Percentiles rank a stretch among this genome's conserved stretches.
These are phyloP conservation scores for Kurtzmaniella cleridarum DNA, from an alignment of 805 yeast genomes.

Conservation along the genomic window DNA sequence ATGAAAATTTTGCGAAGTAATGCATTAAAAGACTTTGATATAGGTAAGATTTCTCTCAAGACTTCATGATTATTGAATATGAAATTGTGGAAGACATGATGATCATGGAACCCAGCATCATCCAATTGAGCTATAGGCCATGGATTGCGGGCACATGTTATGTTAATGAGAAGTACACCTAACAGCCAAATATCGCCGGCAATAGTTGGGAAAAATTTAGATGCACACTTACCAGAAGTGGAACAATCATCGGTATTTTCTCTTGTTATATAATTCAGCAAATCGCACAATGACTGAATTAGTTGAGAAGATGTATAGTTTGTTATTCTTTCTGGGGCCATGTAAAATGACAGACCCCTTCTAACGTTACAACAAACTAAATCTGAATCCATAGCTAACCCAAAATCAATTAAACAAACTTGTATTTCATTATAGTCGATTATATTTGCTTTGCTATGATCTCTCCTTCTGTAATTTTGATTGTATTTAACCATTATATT, in stretches of 20 bases:
- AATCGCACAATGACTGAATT: slow-evolving; percentile 23
- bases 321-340: slow-evolving; percentile 84
- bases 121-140: slow-evolving; percentile 74
- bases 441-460: slow-evolving; percentile 8
- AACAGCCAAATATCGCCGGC: slow-evolving; percentile 82
- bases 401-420: slow-evolving; percentile 79
- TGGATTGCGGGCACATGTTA: slow-evolving; percentile 81
- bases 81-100: slow-evolving; percentile 57
- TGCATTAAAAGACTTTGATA: slow-evolving; percentile 55
- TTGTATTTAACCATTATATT: slow-evolving; percentile 34
- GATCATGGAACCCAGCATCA: slow-evolving; percentile 38
- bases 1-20: slow-evolving; percentile 43
- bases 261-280: slow-evolving; percentile 19
- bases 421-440: slow-evolving; percentile 45
- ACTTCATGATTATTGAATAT: slow-evolving; percentile 46
- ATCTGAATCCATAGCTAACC: slow-evolving; percentile 65
- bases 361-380: slow-evolving; percentile 64
- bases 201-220: slow-evolving; percentile 53
- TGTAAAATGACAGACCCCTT: slow-evolving; percentile 83
- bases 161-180: slow-evolving; percentile 73
- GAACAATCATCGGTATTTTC: slow-evolving; percentile 11
- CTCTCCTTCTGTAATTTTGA: slow-evolving; percentile 17
- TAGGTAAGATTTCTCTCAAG: slow-evolving; percentile 64
- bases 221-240: slow-evolving; percentile 12
- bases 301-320: slow-evolving; percentile 32